Evolutionary conservation across 176 grass and related monocot species (phyloP).

Genomic region (Triticum urartu): DNA sequence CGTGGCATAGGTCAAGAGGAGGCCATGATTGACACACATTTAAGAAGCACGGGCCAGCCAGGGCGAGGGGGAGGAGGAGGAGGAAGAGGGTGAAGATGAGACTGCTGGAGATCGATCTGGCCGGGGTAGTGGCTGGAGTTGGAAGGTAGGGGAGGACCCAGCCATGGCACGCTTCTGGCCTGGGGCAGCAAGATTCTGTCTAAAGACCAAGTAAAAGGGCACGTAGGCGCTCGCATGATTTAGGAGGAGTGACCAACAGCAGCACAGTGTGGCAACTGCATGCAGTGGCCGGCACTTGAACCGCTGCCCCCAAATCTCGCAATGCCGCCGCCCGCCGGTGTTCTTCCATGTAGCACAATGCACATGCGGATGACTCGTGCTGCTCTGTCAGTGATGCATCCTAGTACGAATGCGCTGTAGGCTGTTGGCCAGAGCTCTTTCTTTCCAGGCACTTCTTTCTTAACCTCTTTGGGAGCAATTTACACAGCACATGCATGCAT

Average conservation of each 20-base stretch:
- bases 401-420: background rate
- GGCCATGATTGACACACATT: background rate
- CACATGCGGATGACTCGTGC: slow-evolving; percentile 24
- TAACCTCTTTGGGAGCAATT: too few species aligned
- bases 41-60: background rate
- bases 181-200: slow-evolving; percentile 25
- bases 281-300: slow-evolving; percentile 15
- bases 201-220: background rate
- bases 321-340: background rate
- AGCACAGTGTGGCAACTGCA: too few species aligned
- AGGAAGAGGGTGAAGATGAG: background rate
- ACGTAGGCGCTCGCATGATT: background rate
- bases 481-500: too few species aligned
- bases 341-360: background rate
- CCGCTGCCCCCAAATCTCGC: slow-evolving; percentile 14
- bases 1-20: background rate
- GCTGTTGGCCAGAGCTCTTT: background rate
- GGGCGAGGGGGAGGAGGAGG: background rate
- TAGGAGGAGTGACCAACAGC: slow-evolving; percentile 21
- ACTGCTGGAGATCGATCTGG: too few species aligned
- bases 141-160: slow-evolving; percentile 24
- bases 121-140: slow-evolving; percentile 19
- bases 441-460: too few species aligned
- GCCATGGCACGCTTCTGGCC: background rate
- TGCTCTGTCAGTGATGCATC: background rate